Evolutionary conservation across 495 filamentous ascomycete genomes (phyloP).

Genomic region (Aspergillus panamensis): DNA sequence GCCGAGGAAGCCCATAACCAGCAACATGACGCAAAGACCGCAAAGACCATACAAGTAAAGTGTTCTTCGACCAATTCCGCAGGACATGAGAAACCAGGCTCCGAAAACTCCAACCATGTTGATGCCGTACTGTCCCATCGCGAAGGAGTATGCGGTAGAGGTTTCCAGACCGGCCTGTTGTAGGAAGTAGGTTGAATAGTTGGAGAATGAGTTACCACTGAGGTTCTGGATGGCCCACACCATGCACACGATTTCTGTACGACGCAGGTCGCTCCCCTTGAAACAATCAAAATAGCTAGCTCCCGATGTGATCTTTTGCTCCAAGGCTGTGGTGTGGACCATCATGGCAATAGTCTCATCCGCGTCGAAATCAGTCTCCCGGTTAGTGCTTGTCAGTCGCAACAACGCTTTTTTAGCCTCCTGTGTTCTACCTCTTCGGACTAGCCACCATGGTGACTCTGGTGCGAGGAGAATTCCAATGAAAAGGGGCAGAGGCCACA

Average conservation of each 20-base stretch:
- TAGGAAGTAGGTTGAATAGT: conserved; percentile 78
- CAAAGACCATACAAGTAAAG: conserved; percentile 68
- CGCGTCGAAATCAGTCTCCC: conserved; percentile 60
- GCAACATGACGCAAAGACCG: conserved; percentile 60
- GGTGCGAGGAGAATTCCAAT: conserved; percentile 69
- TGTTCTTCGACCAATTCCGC: conserved; percentile 65
- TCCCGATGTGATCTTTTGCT: conserved; percentile 64
- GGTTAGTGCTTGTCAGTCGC: conserved; percentile 57
- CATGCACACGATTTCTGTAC: conserved; percentile 76
- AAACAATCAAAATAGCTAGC: conserved; percentile 74
- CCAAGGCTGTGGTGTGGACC: conserved; percentile 74
- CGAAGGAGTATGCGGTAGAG: conserved; percentile 61
- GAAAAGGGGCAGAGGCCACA: conserved; percentile 76
- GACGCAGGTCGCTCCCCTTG: conserved; percentile 66
- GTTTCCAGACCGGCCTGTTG: conserved; percentile 63
- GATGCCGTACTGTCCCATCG: conserved; percentile 71
- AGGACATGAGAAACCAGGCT: conserved; percentile 69
- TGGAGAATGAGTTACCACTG: conserved; percentile 73
- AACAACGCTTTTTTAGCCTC: conserved; percentile 65
- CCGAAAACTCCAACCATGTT: conserved; percentile 71
- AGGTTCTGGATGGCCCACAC: conserved; percentile 83
- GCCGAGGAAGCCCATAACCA: conserved; percentile 72
- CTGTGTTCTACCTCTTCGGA: conserved; percentile 63
- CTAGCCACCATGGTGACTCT: conserved; percentile 81
- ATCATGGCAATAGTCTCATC: conserved; percentile 82